Base-by-base conservation (phyloP, 768 basidiomycete genomes). In the Hydnum rufescens region DNA sequence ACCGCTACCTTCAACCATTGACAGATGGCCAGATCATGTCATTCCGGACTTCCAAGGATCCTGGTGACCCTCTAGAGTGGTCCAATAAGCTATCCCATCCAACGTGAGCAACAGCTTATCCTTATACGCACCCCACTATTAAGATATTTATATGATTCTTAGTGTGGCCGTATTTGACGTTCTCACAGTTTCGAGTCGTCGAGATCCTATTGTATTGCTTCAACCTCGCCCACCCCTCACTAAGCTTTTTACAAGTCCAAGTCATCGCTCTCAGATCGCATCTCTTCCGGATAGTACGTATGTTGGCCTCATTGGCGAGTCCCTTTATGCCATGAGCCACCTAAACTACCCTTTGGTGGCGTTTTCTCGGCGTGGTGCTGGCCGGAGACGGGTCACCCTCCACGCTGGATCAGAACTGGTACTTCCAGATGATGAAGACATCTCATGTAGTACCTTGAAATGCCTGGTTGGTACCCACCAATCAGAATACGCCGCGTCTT, bases 121-220 rank as follows among this genome's bases (percentile, higher is more conserved):
- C 8, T 32, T 25, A 28, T 32, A 50, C 39, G 22, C 18, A 31
- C 25, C 32, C 29, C 42, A 42, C 30, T n/a, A 53, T 32, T 5
- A 4, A n/a, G n/a, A n/a, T n/a, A 48, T 29, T 19, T 23, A 51
- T 53, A 47, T 46, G 8, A 58, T 58, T 23, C 56, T 26, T 51
- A 86, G 87, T 53, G 89, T 93, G 29, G 85, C 82, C 31, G 71
- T 85, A 25, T 85, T 88, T 58, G 85, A 89, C 60, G 74, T 88
- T 43, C 68, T 86, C 3, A 58, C 65, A n/a, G 63, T 64, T 47
- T 55, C 70, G 22, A 62, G 65, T 18, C 71, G 71, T 18, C 55
- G 74, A 57, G 66, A 78, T 4, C 78, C 89, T 2, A 79, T 93
- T 60, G 79, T 87, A 4, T 76, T 96, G 6, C 76, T 89, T 13